These are phyloP conservation scores for Yamadazyma jaroonii DNA, from an alignment of 1,139 yeast species.

Conservation along the genomic window DNA sequence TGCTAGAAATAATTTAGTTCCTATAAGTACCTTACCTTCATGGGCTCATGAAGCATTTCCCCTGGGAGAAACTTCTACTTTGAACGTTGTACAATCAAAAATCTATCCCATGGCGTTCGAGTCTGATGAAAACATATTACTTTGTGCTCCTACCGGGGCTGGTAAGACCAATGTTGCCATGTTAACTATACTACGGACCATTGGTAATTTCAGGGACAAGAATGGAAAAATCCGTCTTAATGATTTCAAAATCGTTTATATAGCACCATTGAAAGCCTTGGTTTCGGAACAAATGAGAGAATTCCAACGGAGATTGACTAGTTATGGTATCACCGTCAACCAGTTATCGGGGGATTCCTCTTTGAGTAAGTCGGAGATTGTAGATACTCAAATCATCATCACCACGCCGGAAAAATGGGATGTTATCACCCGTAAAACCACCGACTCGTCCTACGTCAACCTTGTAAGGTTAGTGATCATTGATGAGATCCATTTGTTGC, in stretches of 20 bases:
- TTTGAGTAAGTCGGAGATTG: constrained; percentile 76
- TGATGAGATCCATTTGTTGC: constrained; percentile 91
- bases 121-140: constrained; percentile 65
- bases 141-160: constrained; percentile 99
- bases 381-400: constrained; percentile 84
- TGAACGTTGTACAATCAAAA: constrained; percentile 82
- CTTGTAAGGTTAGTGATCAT: constrained; percentile 74
- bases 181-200: constrained; percentile 74
- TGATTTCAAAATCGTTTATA: constrained; percentile 83
- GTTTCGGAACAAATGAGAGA: constrained; percentile 95
- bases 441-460: constrained; percentile 60
- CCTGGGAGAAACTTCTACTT: constrained; percentile 55
- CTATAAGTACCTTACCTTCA: constrained; percentile 63
- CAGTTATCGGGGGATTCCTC: constrained; percentile 99
- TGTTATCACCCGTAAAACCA: constrained; percentile 79
- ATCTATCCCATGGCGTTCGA: constrained; percentile 77
- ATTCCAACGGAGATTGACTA: constrained; percentile 66
- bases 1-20: constrained; percentile 48
- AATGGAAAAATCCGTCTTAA: constrained; percentile 45
- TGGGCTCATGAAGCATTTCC: constrained; percentile 87
- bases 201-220: constrained; percentile 52
- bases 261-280: constrained; percentile 93
- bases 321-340: constrained; percentile 70
- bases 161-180: constrained; percentile 98
- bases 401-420: constrained; percentile 99